A percentile compares a stretch with the other conserved stretches of the same genome.
Conservation (phyloP, 148 eudicot species). For the Rhododendron molle region DNA sequence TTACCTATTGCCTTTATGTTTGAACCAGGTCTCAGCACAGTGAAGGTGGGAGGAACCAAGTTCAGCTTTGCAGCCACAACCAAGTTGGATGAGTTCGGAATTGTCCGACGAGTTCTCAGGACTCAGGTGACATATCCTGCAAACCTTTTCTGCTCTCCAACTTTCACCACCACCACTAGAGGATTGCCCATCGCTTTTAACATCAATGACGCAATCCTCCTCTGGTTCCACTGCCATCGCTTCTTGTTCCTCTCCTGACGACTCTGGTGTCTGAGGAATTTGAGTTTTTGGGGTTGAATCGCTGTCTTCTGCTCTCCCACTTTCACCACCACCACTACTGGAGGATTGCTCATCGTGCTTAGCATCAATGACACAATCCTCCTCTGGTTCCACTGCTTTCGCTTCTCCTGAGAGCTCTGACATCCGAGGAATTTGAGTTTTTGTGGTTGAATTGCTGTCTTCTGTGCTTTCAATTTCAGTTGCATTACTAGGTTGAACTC, state of each 20-base stretch:
- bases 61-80: constrained; percentile 58
- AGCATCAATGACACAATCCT: not conserved
- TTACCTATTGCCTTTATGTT: constrained; percentile 51
- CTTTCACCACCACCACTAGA: not conserved
- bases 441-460: not conserved
- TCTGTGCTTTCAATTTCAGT: not conserved
- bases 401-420: not conserved
- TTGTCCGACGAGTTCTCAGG: constrained; percentile 17
- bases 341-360: not conserved
- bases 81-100: constrained; percentile 34
- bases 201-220: not conserved
- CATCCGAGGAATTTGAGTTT: not conserved
- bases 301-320: not conserved
- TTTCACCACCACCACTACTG: not conserved
- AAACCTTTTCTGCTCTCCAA: constrained; percentile 31
- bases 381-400: not conserved
- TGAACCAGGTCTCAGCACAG: constrained; percentile 57
- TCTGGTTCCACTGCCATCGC: not conserved
- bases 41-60: constrained; percentile 43
- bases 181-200: not conserved
- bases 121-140: constrained; percentile 44
- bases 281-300: not conserved
- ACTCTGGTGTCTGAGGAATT: not conserved
- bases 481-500: not conserved
- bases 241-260: not conserved